Evolutionary conservation across 192 early-diverging fungal genomes (phyloP), one percentile per base, ranked within the genome.

Genomic region (Backusella circina): DNA sequence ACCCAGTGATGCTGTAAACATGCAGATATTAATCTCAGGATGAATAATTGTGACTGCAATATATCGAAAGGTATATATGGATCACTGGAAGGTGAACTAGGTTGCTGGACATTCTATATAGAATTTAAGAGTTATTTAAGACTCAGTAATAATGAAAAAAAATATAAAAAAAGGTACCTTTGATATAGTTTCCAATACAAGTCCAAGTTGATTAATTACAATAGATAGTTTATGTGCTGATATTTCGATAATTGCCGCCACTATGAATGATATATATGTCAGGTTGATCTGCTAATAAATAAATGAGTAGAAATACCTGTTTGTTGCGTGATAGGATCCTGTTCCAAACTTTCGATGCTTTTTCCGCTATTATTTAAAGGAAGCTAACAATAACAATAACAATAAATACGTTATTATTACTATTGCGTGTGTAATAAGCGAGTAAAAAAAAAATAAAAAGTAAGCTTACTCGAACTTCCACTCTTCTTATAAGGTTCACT

Each of bases 41-140:
- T 82, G 77, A 95, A 93, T n/a, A 95, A 84, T 80, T 95, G 95
- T 35, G 94, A 95, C 75, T 97, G 92, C 75, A 94, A 26, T 37
- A 67, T 51, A 36, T 78, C 77, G 18, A 72, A 28, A 35, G 72
- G 71, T 12, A 72, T 38, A 38, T 50, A 54, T 30, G 74, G 66
- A 16, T 69, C 50, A 10, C 5, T 50, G 8, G 39, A 33, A 23
- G 26, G 4, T 18, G 57, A 36, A 39, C 32, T 38, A 16, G 64
- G 28, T 21, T 41, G 72, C 21, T 70, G 69, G 31, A 70, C 39
- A 30, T 32, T 70, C 69, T 70, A 70, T 26, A 33, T 6, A 30
- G 64, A n/a, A 66, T 30, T 33, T 5, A 44, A n/a, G 47, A 26
- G 16, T 33, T 70, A 21, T 30, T 66, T 23, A 10, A 37, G 54